A percentile compares a stretch with the other conserved stretches of the same genome.
These are phyloP conservation scores for Skeletonema menzelii DNA, from an alignment of 108 stramenopile species.

Conservation along the genomic window DNA sequence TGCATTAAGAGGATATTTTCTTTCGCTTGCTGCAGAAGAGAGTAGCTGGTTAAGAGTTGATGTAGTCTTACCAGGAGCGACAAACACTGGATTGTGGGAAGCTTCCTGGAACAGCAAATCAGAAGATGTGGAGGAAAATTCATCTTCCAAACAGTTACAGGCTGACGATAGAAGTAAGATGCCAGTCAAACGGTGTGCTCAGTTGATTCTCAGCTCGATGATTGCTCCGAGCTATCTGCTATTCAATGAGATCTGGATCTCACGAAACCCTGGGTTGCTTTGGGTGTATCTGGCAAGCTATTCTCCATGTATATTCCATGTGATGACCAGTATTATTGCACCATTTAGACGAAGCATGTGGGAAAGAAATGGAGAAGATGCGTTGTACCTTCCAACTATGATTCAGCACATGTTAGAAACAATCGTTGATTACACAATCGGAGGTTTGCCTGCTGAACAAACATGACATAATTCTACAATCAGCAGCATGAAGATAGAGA, in stretches of 20 bases:
- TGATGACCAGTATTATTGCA: constrained; percentile 12
- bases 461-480: no score
- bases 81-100: constrained; percentile 49
- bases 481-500: no score
- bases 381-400: constrained; percentile 12
- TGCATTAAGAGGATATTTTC: constrained; percentile 67
- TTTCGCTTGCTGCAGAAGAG: constrained; percentile 56
- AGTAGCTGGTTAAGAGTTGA: constrained; percentile 53
- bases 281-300: constrained; percentile 26
- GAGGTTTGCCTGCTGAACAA: background rate
- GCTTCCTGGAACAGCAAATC: constrained; percentile 3
- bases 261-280: constrained; percentile 59
- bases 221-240: constrained; percentile 27
- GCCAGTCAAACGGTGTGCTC: constrained; percentile 54
- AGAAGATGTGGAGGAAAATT: background rate
- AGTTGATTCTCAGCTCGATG: constrained; percentile 47
- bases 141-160: background rate
- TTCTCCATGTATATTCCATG: constrained; percentile 2
- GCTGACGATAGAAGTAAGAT: constrained; percentile 53
- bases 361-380: constrained; percentile 16
- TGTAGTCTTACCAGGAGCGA: constrained; percentile 64
- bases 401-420: constrained; percentile 1
- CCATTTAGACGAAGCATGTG: constrained; percentile 9
- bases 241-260: constrained; percentile 52
- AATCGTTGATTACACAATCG: background rate